Evolutionary conservation across 257 asterid genomes (phyloP), one percentile per base, ranked within the genome.

Genomic region (Coffea canephora): DNA sequence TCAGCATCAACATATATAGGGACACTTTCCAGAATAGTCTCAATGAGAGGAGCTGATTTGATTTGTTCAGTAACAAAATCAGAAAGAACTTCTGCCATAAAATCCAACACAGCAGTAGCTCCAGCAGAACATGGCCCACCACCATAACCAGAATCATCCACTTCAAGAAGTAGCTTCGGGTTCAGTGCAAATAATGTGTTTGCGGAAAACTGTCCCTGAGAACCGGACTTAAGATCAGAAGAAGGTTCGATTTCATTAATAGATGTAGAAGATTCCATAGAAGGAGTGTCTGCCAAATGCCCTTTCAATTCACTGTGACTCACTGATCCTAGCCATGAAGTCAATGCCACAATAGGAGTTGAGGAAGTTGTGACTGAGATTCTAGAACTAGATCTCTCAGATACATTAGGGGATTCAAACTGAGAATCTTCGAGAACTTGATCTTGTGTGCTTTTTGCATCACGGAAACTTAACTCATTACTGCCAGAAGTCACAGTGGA

Each of bases 111-210:
- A 79, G 98, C 97, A 82, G 96, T 85, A 77, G 99, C 98, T 73
- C 93, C 97, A 81, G 98, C 97, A 81, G 99, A 94, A 79, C 99
- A 96, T 14, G 99, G 98, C 31, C 99, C 99, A n/a, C 99, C 97
- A 76, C 99, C 97, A 85, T 94, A 94, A 73, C 99, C 97, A 87
- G 91, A 90, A 82, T 96, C 96, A 83, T 96, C 99, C 77, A 96
- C 97, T 83, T 94, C 96, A 80, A 96, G 93, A 74, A 96, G 95
- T 76, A 91, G 91, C 74, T 85, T 91, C 31, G 98, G 87, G 84
- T 87, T 89, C 39, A 91, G 85, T 0, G 81, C 82, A 74, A 89
- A 89, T 79, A 88, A 82, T 55, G 84, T 65, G 86, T 83, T 88
- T 72, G 92, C 81, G 75, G 88, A 87, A 89, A 85, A 79, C 66